Conservation (phyloP, 371 early-diverging fungal genomes). For the Rhizopus microsporus region DNA sequence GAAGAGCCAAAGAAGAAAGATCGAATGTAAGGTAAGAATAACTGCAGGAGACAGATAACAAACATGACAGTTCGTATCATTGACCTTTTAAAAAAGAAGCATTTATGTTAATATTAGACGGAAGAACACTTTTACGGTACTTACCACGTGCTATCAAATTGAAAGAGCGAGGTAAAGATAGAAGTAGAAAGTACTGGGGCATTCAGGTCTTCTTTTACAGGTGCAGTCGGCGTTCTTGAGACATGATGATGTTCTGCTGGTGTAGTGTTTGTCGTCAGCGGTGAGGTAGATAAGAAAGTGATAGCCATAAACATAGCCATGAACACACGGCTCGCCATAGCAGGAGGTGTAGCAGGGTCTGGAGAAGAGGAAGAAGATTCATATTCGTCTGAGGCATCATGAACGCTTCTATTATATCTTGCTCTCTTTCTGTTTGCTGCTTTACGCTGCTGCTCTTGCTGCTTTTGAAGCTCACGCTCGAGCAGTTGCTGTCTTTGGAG, state of each 20-base stretch:
- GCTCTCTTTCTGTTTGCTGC: slow-evolving; percentile 29
- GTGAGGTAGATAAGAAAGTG: slow-evolving; percentile 48
- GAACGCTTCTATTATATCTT: slow-evolving; percentile 2
- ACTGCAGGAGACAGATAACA: slow-evolving; percentile 30
- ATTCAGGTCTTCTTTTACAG: slow-evolving; percentile 1
- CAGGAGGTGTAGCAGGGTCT: slow-evolving; percentile 35
- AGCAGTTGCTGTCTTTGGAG: slow-evolving; percentile 26
- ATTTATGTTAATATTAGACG: background rate
- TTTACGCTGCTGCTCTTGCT: slow-evolving; percentile 35
- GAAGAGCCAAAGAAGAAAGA: slow-evolving; percentile 22
- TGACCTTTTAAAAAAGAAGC: slow-evolving; percentile 18
- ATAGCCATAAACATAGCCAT: slow-evolving; percentile 50
- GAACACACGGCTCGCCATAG: slow-evolving; percentile 36
- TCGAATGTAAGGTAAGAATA: slow-evolving; percentile 33
- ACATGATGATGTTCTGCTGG: slow-evolving; percentile 41
- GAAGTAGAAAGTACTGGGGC: slow-evolving; percentile 2
- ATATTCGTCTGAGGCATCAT: slow-evolving; percentile 23
- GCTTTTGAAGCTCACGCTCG: slow-evolving; percentile 34
- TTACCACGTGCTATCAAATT: slow-evolving; percentile 34
- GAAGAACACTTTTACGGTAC: background rate
- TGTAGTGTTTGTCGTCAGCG: slow-evolving; percentile 38
- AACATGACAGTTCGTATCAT: slow-evolving; percentile 31
- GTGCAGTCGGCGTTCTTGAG: slow-evolving; percentile 27
- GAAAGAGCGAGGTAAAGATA: slow-evolving; percentile 12
- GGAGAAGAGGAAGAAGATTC: slow-evolving; percentile 32